Evolutionary conservation across 805 yeast species (phyloP), one percentile per base, ranked within the genome.

Genomic region (Cyberlindnera maritima): DNA sequence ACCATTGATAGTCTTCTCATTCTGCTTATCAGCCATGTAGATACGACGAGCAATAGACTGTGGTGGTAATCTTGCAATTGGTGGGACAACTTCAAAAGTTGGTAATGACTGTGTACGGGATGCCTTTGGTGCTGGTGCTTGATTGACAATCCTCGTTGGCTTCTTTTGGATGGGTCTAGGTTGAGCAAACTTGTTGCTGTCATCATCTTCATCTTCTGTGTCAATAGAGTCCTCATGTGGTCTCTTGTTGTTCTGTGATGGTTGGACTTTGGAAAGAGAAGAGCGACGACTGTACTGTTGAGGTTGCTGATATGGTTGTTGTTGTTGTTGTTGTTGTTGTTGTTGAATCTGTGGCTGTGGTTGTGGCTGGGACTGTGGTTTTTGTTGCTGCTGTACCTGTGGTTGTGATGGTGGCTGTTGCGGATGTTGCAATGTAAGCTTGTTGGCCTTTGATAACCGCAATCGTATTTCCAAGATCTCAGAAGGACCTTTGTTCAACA

Each of bases 381-480:
- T 45, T 25, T 31, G 49, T 19, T 32, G 46, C 15, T 25, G 43
- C 26, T 39, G 46, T 35, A 14, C 39, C 34, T 43, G 44, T 17
- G 38, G 45, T 28, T 20, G 39, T 21, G 21, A n/a, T n/a, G n/a
- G n/a, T n/a, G n/a, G n/a, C n/a, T n/a, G 39, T 21, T 20, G 28
- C 6, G 20, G 53, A 33, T 48, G 9, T 9, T 21, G 15, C 14
- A 20, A 17, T 36, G 46, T 36, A 20, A 34, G 44, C 29, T 53
- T 49, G 37, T 45, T 48, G 2, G 59, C 60, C 41, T 47, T 55
- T 1, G 59, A 58, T 32, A 81, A 69, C 53, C 77, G 75, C 43
- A 81, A 63, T 50, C 80, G 69, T 33, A 81, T 72, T 61, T 81
- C 87, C 42, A 81, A 62, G 2, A 85, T 81, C 49, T 79, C 75